phyloP scores from a whole-genome alignment of 768 basidiomycete genomes.

The Pilatotrama ljubarskyi region DNA sequence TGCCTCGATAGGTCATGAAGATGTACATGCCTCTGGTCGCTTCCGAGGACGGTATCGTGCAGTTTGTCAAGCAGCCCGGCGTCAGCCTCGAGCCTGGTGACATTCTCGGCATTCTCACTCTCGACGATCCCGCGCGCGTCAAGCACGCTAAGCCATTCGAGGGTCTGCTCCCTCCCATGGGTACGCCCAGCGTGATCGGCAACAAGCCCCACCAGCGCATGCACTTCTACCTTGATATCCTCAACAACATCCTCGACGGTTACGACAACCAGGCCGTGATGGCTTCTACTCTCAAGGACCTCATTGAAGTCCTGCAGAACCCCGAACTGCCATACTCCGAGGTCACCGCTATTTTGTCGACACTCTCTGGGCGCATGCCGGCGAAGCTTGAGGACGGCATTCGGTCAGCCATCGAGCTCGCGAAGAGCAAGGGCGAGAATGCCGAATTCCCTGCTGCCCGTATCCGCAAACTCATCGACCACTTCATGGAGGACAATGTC shows the following conservation, averaged over 20 bases:
- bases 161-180: constrained; percentile 86
- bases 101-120: constrained; percentile 93
- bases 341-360: constrained; percentile 76
- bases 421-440: constrained; percentile 68
- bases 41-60: constrained; percentile 89
- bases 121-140: constrained; percentile 94
- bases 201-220: constrained; percentile 90
- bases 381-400: constrained; percentile 86
- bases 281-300: constrained; percentile 82
- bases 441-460: constrained; percentile 90
- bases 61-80: constrained; percentile 97
- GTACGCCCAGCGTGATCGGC: constrained; percentile 80
- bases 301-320: constrained; percentile 78
- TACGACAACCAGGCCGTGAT: constrained; percentile 96
- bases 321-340: constrained; percentile 90
- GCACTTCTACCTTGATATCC: constrained; percentile 65
- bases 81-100: constrained; percentile 96
- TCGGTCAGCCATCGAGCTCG: constrained; percentile 72
- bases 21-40: constrained; percentile 99
- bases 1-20: constrained; percentile 80
- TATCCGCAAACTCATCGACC: constrained; percentile 84
- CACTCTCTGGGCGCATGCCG: constrained; percentile 92
- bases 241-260: constrained; percentile 92
- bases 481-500: constrained; percentile 79
- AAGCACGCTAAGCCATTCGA: constrained; percentile 99